Evolutionary conservation across 2,329 filamentous ascomycete species (phyloP), one percentile per base, ranked within the genome.

Genomic region (Falciphora oryzae): DNA sequence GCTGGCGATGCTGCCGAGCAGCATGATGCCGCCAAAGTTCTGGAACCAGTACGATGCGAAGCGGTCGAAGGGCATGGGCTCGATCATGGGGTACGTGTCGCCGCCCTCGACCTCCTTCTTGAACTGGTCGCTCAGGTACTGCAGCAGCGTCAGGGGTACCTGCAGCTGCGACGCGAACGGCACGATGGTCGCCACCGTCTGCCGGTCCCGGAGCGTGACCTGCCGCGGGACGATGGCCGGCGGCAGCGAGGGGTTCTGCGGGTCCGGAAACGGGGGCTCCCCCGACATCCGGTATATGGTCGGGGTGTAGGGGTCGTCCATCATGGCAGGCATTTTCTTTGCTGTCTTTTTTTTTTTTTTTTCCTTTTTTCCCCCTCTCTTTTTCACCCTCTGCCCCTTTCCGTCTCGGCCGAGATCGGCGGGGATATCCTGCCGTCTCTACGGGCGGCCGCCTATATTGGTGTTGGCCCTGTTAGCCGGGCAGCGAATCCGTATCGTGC

Each of bases 71-170:
- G 88, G 80, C 76, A 96, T 86, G 25, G 87, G 81, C 63, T 93
- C 88, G 70, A 89, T 86, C 90, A 96, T 94, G 28, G 93, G 92
- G 75, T 96, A 96, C 1, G 93, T 96, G 75, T 96, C 92, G 65
- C 93, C 93, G 75, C 92, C 91, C 72, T 95, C 91, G 72, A 97
- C 95, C 76, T 96, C 93, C 76, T 91, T 89, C 75, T 93, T 94
- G 71, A 96, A 84, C 77, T 95, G 89, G 72, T 92, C 90, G 70
- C 86, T 90, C 60, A 97, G 85, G 73, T 96, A 95, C 56, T 83
- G 83, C 50, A 94, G 80, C 65, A 97, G 80, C 8, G 89, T 88
- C 56, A 81, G 79, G 2, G 93, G 93, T n/a, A 96, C 88, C 73
- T 93, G 86, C 65, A 86, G 81, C 25, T 85, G 85, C n/a, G 89